Base-by-base conservation (phyloP, 2,329 filamentous ascomycete genomes). In the Fusarium udum region DNA sequence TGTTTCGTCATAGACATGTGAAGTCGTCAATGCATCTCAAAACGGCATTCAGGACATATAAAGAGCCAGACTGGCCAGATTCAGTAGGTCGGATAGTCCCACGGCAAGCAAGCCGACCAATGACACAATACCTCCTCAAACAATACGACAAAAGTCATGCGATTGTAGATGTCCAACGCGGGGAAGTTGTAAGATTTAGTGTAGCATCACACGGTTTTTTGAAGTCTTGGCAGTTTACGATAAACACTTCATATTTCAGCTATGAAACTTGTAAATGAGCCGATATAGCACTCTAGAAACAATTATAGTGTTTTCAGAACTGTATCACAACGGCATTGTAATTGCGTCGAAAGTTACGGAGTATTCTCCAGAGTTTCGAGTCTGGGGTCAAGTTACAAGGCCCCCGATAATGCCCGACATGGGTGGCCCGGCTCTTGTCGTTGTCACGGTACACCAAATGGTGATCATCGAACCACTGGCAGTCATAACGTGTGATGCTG, bases 381-480 rank as follows among this genome's bases (percentile, higher is more conserved):
- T 52, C 49, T 64, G 55, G 71, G 72, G 61, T 51, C 51, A 40
- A 61, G 28, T 20, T 37, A 55, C n/a, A 40, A 7, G 56, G 39
- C 28, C 70, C 56, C 72, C 73, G 73, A 67, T 63, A 52, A 61
- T 57, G 61, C 57, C 73, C 73, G 73, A 74, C 55, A 60, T 42
- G 71, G 71, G 58, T 71, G 37, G 45, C 46, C 67, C 48, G 31
- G 51, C 37, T n/a, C 31, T 56, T n/a, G 57, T 46, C 52, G 36
- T 43, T 55, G 45, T 73, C 69, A 67, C 65, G 48, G 62, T 48
- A 70, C 65, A 70, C 26, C 42, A 31, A 69, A 67, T 52, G 69
- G 55, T 72, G 56, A 76, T 73, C 46, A 71, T 77, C 75, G 74
- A 68, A 66, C 74, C 75, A 77, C 70, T 42, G 42, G 68, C 60